Percentiles rank a stretch among this genome's conserved stretches.
Conservation (phyloP, 1,139 yeast genomes). For the Diutina neorugosa region DNA sequence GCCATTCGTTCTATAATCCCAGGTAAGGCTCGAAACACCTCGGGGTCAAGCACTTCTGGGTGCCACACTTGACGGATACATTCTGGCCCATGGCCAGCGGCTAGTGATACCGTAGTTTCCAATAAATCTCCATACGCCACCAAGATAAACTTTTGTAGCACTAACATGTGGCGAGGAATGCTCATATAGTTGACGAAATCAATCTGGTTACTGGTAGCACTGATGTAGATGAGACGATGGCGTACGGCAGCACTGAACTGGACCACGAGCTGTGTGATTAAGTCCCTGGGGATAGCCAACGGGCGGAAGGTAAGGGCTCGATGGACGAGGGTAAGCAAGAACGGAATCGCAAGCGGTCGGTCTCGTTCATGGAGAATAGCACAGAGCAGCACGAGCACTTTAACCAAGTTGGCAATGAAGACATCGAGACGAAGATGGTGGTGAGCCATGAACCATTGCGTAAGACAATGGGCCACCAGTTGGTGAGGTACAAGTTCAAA, state of each 20-base stretch:
- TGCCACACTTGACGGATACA: conserved; percentile 17
- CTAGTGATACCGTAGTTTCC: conserved; percentile 24
- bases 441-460: conserved; percentile 27
- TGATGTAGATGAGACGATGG: neutral
- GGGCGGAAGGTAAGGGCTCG: conserved; percentile 45
- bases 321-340: conserved; percentile 39
- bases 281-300: conserved; percentile 32
- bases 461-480: conserved; percentile 21
- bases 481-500: conserved; percentile 17
- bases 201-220: neutral
- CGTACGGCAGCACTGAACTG: conserved; percentile 12
- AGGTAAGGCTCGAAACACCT: conserved; percentile 20
- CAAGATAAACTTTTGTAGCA: conserved; percentile 34
- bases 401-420: conserved; percentile 25
- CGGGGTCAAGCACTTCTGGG: conserved; percentile 12
- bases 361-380: neutral
- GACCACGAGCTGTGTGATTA: conserved; percentile 16
- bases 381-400: conserved; percentile 16
- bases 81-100: conserved; percentile 15
- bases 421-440: conserved; percentile 33
- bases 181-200: neutral
- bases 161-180: conserved; percentile 7
- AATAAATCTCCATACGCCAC: conserved; percentile 42
- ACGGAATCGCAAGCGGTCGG: conserved; percentile 29
- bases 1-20: conserved; percentile 28